Base-by-base conservation (phyloP, 75 land plant species). In the Selaginella tamariscina region DNA sequence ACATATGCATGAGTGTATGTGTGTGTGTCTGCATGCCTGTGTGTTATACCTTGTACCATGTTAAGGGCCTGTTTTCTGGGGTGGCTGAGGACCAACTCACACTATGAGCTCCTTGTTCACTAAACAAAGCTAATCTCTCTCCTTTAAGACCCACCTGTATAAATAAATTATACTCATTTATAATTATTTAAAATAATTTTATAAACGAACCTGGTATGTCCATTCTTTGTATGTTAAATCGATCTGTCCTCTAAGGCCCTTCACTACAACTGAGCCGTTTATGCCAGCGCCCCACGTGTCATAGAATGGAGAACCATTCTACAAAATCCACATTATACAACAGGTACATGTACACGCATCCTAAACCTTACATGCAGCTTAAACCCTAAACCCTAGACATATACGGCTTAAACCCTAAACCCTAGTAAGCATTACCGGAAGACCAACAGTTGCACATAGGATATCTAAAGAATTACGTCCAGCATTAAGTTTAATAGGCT, bases 271-370 rank as follows among this genome's bases (percentile, higher is more conserved):
- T 59, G 70, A 70, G 26, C 90, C 90, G 74, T 63, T 82, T 23
- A 87, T 69, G 0, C 90, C 90, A 26, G 81, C 90, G 15, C 87
- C 90, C 73, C 83, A 85, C 71, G 75, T 84, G 72, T 87, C 90
- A 31, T 82, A 65, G 71, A 82, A 84, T 24, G 84, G 82, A 44
- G 86, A 86, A 78, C 78, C 84, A 24, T 87, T 87, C 90, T 87
- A 15, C 49, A 15, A 15, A 39, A 15, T 15, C n/a, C n/a, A n/a
- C n/a, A n/a, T n/a, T n/a, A n/a, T n/a, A n/a, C n/a, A n/a, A n/a
- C n/a, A n/a, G n/a, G n/a, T n/a, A n/a, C n/a, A n/a, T n/a, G n/a
- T n/a, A n/a, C n/a, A n/a, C n/a, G n/a, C n/a, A n/a, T n/a, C n/a
- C n/a, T n/a, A n/a, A n/a, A n/a, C n/a, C n/a, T n/a, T n/a, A n/a